These are phyloP conservation scores for Trichoderma gamsii DNA, from an alignment of 495 filamentous ascomycete genomes.

Conservation along the genomic window DNA sequence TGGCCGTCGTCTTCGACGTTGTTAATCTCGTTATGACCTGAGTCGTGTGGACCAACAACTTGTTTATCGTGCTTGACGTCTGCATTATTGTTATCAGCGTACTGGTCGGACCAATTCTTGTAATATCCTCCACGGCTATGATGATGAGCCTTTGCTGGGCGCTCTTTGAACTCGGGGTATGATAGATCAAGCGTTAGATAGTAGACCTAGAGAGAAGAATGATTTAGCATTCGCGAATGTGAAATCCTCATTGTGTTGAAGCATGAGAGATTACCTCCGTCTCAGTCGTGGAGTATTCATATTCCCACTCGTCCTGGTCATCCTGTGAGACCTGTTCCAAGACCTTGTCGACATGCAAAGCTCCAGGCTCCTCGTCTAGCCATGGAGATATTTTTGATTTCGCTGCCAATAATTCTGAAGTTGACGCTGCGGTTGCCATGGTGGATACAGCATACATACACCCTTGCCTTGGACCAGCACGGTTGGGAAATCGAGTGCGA, in stretches of 20 bases:
- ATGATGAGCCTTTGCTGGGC: constrained; percentile 27
- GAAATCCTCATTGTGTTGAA: not conserved
- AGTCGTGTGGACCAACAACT: constrained; percentile 19
- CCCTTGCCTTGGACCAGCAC: not conserved
- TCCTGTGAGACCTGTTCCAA: constrained; percentile 22
- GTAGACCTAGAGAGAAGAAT: constrained; percentile 37
- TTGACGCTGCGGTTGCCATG: not conserved
- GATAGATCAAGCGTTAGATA: constrained; percentile 53
- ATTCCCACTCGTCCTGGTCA: constrained; percentile 50
- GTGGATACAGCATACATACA: not conserved
- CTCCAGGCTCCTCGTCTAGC: not conserved
- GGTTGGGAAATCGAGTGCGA: not conserved
- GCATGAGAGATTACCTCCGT: constrained; percentile 36
- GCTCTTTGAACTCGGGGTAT: constrained; percentile 39
- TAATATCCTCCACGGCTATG: constrained; percentile 29
- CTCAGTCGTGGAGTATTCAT: constrained; percentile 52
- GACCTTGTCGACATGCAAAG: not conserved
- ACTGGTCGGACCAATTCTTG: constrained; percentile 32
- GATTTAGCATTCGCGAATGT: not conserved
- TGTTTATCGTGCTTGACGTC: constrained; percentile 17
- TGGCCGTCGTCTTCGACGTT: constrained; percentile 25
- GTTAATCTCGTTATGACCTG: constrained; percentile 17
- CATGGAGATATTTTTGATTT: not conserved
- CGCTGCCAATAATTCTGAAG: not conserved
- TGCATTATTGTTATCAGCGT: constrained; percentile 22